Conservation (phyloP, 345 rosid species). For the Linum tenue region DNA sequence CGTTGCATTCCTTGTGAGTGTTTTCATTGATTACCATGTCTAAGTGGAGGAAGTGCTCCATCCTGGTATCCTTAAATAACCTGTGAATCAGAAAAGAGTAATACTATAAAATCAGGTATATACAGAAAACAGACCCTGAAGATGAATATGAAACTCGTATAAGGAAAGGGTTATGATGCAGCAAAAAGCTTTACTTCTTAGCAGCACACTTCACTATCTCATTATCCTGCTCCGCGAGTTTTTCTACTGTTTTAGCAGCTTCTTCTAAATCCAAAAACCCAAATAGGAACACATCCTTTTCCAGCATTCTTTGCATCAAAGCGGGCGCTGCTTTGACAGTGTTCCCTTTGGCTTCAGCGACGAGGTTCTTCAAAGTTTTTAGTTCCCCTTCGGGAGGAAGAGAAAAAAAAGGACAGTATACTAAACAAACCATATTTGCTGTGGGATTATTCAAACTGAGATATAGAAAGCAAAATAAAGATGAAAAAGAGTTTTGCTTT, state of each 20-base stretch:
- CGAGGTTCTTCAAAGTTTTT: constrained; percentile 50
- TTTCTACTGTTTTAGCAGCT: constrained; percentile 35
- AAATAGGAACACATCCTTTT: constrained; percentile 52
- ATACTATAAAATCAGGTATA: constrained; percentile 6
- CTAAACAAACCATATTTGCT: neutral
- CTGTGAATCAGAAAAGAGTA: constrained; percentile 27
- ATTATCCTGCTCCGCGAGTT: constrained; percentile 46
- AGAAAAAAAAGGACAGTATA: constrained; percentile 6
- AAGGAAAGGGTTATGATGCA: neutral
- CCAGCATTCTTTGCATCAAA: constrained; percentile 61
- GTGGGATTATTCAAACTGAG: neutral
- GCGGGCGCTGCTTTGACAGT: constrained; percentile 37
- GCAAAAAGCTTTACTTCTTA: constrained; percentile 37
- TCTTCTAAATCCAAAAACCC: constrained; percentile 57
- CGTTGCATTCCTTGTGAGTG: neutral
- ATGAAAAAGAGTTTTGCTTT: neutral
- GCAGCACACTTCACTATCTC: constrained; percentile 48
- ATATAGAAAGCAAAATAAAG: neutral
- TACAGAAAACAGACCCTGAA: neutral
- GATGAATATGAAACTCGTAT: neutral
- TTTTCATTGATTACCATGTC: constrained; percentile 52
- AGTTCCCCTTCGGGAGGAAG: constrained; percentile 48
- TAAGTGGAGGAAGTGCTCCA: constrained; percentile 59
- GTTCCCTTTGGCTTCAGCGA: constrained; percentile 43
- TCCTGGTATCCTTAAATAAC: constrained; percentile 39